phyloP scores from a whole-genome alignment of 2,329 filamentous ascomycete genomes.

The Calonectria crousiana region DNA sequence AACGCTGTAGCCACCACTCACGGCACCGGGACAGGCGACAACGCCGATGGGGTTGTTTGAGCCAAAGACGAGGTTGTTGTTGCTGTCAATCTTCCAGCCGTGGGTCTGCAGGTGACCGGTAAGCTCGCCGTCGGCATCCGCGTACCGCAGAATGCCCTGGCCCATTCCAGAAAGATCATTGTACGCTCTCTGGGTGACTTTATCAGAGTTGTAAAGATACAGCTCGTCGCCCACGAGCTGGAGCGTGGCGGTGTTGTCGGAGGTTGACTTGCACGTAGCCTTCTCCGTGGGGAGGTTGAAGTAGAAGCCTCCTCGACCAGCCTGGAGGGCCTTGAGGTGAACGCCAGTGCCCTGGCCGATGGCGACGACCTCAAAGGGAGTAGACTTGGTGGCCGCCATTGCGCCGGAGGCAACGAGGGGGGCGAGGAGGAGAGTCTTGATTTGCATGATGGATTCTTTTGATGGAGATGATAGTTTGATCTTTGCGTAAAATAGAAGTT shows the following conservation, averaged over 20 bases:
- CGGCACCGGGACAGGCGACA: conserved; percentile 65
- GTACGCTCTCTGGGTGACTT: conserved; percentile 61
- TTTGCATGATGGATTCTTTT: conserved; percentile 42
- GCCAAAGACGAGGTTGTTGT: conserved; percentile 60
- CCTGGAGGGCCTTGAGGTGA: conserved; percentile 61
- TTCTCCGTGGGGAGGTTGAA: conserved; percentile 58
- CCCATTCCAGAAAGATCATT: conserved; percentile 71
- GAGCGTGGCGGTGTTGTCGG: conserved; percentile 63
- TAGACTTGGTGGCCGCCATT: conserved; percentile 42
- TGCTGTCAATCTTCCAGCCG: conserved; percentile 60
- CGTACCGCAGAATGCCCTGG: conserved; percentile 67
- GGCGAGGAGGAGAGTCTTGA: conserved; percentile 41
- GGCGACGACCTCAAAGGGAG: conserved; percentile 62
- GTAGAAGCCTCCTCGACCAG: conserved; percentile 57
- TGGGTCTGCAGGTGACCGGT: conserved; percentile 58
- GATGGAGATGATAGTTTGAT: background rate
- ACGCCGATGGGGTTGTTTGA: conserved; percentile 50
- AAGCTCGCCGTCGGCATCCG: conserved; percentile 51
- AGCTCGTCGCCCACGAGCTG: conserved; percentile 58
- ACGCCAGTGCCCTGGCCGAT: conserved; percentile 62
- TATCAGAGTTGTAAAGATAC: conserved; percentile 58
- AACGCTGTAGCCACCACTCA: conserved; percentile 54
- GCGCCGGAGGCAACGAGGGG: conserved; percentile 43
- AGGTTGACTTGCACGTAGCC: conserved; percentile 60
- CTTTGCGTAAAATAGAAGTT: background rate